Base-by-base conservation (phyloP, 2,329 filamentous ascomycete genomes). In the Hymenoscyphus fraxineus region DNA sequence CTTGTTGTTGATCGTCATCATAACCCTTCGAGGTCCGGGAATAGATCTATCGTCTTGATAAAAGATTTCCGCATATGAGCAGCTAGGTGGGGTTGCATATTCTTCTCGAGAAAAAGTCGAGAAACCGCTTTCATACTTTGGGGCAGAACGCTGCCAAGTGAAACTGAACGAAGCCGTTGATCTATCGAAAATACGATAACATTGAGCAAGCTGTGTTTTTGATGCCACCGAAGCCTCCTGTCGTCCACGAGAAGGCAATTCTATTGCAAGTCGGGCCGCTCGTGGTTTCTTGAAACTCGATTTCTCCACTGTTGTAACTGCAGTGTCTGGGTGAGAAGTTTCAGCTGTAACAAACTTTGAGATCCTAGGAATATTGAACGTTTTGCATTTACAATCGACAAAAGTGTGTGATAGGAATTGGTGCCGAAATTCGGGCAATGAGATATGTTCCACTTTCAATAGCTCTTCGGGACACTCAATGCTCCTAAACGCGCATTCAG, bases 81-180 rank as follows among this genome's bases (percentile, higher is more conserved):
- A 58, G 41, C 22, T 22, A 15, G 66, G 64, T 9, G 64, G 64
- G 15, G 56, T 38, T 16, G 59, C 58, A 31, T 66, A 56, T 54
- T 54, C 39, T 27, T 67, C 58, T 57, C 59, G 64, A 22, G 62
- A 27, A 38, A 67, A 65, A 6, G 62, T 60, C 13, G 63, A 59
- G 31, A 67, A 56, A 13, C 55, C 60, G 16, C 59, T 60, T 13
- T 59, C 41, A 40, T 65, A 67, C n/a, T 41, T 51, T 5, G 65
- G 65, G 12, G 64, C 61, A 22, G 56, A 59, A 9, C 65, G 58
- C 9, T 65, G 65, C 65, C 65, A 67, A 6, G 61, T 67, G 40
- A 67, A 67, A 55, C 64, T 66, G 27, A 64, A 66, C 9, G 65
- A 66, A 22, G 65, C 65, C 6, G 59, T 62, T 3, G 41, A 56